Base-by-base conservation (phyloP, 805 yeast species). In the Candida maesae region DNA sequence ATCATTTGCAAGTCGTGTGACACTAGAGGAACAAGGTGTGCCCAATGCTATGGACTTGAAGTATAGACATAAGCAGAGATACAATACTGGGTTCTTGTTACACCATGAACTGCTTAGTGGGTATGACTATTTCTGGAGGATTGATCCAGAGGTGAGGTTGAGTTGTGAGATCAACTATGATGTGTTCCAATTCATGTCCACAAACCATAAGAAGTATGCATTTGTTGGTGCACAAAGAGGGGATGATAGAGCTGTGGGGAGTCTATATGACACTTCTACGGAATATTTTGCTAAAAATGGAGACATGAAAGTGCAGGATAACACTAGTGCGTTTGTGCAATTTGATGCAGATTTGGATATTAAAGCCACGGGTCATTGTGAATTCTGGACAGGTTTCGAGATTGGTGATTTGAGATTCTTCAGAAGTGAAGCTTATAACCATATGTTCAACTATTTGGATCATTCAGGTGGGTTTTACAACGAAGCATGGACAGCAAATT, bases 401-500 rank as follows among this genome's bases (percentile, higher is more conserved):
- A 70, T 84, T 40, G 90, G 83, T 2, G 79, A 79, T 43, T 67
- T 84, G 55, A 79, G 76, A 35, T 75, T 83, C 48, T 81, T 81
- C 75, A 67, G 86, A 45, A 63, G 74, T 0, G 59, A 68, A 23
- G 67, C 70, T 12, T 84, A 81, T 62, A 62, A 66, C 31, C 64
- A 69, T 4, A 80, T 73, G 61, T 84, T 83, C 56, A 64, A 81
- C 15, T 66, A 63, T 55, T 65, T 84, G 35, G 95, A 84, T 58
- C 47, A 60, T 32, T 56, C 73, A 2, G 93, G 93, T 39, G 95
- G 93, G 1, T 84, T 84, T 58, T 84, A 74, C 59, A 80, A 81
- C 57, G 91, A 86, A 63, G 69, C 93, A 46, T 86, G 95, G 95
- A 91, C 93, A 14, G 95, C 84, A 59, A 90, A 91, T 0, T 89